Conservation (phyloP, 2,329 filamentous ascomycete genomes). For the Diaporthe citri region DNA sequence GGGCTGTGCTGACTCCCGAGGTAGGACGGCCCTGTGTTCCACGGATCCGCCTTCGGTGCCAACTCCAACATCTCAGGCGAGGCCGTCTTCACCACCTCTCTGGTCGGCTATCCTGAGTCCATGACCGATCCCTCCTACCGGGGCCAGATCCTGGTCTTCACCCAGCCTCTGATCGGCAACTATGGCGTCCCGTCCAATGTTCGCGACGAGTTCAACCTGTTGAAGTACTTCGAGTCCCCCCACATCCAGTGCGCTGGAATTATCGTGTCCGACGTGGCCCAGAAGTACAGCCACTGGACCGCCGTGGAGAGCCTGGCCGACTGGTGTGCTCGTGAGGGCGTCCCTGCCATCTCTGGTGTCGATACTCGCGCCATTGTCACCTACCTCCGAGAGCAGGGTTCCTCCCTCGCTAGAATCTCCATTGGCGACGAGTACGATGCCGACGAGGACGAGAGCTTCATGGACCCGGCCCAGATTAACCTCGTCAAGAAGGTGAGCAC, state of each 20-base stretch:
- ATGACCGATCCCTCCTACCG: conserved; percentile 90
- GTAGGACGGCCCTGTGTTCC: conserved; percentile 93
- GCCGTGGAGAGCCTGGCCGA: conserved; percentile 92
- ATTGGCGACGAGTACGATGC: conserved; percentile 98
- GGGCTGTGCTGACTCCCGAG: conserved; percentile 37
- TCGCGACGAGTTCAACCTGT: conserved; percentile 88
- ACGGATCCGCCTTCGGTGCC: conserved; percentile 95
- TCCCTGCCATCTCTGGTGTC: conserved; percentile 95
- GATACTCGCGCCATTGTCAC: conserved; percentile 98
- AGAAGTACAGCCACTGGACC: conserved; percentile 98
- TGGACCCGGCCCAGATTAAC: conserved; percentile 97
- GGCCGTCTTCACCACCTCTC: conserved; percentile 97
- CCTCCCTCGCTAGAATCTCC: conserved; percentile 92
- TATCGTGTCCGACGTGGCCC: conserved; percentile 93
- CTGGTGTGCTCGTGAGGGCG: conserved; percentile 96
- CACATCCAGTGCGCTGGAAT: conserved; percentile 97
- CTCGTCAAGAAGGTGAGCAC: conserved; percentile 96
- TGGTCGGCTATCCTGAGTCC: conserved; percentile 97
- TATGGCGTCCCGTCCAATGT: conserved; percentile 92
- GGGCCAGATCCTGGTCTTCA: conserved; percentile 98
- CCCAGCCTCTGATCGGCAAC: conserved; percentile 97
- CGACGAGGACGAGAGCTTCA: conserved; percentile 95
- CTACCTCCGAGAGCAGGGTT: conserved; percentile 94
- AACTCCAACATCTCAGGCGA: conserved; percentile 97
- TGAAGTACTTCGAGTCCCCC: conserved; percentile 98